Conservation (phyloP, 371 early-diverging fungal genomes). For the Mucor plumbeus region DNA sequence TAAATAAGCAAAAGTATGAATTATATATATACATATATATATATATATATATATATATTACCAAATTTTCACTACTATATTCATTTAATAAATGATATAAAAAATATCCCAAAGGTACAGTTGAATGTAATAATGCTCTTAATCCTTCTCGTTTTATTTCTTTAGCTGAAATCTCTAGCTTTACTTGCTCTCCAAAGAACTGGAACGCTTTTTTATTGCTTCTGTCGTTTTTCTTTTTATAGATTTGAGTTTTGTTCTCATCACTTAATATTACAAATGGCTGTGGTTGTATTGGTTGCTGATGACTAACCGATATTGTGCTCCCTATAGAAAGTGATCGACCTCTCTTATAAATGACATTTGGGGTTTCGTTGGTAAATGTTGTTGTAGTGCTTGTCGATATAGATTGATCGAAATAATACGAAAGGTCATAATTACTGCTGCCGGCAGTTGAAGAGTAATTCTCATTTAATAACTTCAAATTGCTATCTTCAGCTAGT, state of each 20-base stretch:
- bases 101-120: slow-evolving; percentile 56
- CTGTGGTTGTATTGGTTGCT: background rate
- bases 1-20: background rate
- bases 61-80: slow-evolving; percentile 54
- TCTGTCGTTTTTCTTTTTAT: slow-evolving; percentile 23
- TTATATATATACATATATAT: too few species aligned
- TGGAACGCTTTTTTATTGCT: slow-evolving; percentile 37
- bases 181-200: slow-evolving; percentile 48
- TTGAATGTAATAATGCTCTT: slow-evolving; percentile 41
- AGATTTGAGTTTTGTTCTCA: background rate
- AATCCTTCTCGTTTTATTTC: slow-evolving; percentile 50
- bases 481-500: slow-evolving; percentile 1
- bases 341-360: slow-evolving; percentile 7
- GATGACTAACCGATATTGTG: slow-evolving; percentile 8
- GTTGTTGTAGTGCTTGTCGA: background rate
- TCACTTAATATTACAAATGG: background rate
- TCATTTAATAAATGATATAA: slow-evolving; percentile 50
- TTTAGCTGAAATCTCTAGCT: slow-evolving; percentile 41
- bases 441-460: background rate
- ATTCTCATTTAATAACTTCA: background rate
- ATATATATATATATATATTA: too few species aligned
- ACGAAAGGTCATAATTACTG: slow-evolving; percentile 19
- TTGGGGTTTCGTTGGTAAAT: background rate
- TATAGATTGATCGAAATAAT: slow-evolving; percentile 13
- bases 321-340: slow-evolving; percentile 26